Evolutionary conservation across 2,329 filamentous ascomycete genomes (phyloP), one percentile per base, ranked within the genome.

Genomic region (Clarireedia homoeocarpa): DNA sequence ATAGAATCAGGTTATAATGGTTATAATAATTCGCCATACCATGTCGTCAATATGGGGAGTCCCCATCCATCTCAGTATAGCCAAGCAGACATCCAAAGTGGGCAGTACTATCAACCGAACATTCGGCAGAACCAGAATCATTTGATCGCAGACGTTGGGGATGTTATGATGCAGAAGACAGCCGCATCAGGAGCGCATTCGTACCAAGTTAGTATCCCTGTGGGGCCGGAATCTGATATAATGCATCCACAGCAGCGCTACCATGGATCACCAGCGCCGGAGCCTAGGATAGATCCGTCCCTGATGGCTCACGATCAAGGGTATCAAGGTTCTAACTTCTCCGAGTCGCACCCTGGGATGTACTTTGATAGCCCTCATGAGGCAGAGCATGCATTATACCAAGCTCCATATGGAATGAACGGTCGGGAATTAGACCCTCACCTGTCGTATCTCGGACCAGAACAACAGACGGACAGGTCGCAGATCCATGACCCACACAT

Each of bases 11-110:
- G 14, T 20, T 59, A 61, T 27, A 56, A 51, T 34, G 56, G 52
- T 20, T 73, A 75, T 50, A 70, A 75, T 47, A 71, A 69, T 59
- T 77, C 77, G 2, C 73, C 75, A 1, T 83, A 79, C 72, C 74
- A 79, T 50, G 71, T 73, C 50, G 73, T 70, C 40, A 79, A 81
- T 62, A 77, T 79, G 42, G 75, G 77, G 24, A 72, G 73, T 55
- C 72, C 74, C 4, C 65, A 76, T 53, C 75, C 77, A 20, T 67
- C 72, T 57, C 73, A 73, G 34, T 75, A 78, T 61, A 70, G 70
- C 17, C 70, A 73, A 40, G 68, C 68, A 17, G 72, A 75, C 39
- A 58, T 68, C 44, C 63, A 73, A 49, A 73, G 73, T 55, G 73
- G 74, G 34, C 75, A 79, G 47, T 81, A 80, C 65, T 77, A 78